A percentile compares a stretch with the other conserved stretches of the same genome.
Conservation (phyloP, 2,329 filamentous ascomycete genomes). For the Fusarium palustre region DNA sequence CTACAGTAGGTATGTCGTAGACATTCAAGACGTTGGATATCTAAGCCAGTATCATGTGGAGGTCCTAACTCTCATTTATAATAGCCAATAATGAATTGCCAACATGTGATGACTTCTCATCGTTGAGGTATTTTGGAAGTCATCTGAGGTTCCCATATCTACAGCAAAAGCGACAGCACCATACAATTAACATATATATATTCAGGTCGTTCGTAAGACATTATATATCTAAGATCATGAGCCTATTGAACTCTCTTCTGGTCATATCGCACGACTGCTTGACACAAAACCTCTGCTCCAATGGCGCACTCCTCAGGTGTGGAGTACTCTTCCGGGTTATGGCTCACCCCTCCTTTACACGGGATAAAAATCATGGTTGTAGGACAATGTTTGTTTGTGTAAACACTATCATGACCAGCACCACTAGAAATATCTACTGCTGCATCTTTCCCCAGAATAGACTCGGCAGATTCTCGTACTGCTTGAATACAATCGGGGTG, state of each 20-base stretch:
- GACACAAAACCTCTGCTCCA: slow-evolving; percentile 42
- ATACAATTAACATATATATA: too few species aligned
- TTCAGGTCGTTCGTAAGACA: too few species aligned
- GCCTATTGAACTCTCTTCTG: slow-evolving; percentile 24
- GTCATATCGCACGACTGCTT: slow-evolving; percentile 43
- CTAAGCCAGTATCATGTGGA: neutral
- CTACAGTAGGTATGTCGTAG: too few species aligned
- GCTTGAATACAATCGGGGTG: slow-evolving; percentile 73
- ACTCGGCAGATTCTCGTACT: slow-evolving; percentile 65
- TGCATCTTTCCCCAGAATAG: slow-evolving; percentile 51
- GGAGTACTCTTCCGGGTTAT: slow-evolving; percentile 45
- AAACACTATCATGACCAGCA: slow-evolving; percentile 52
- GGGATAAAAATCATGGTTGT: slow-evolving; percentile 53
- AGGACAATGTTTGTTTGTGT: slow-evolving; percentile 48
- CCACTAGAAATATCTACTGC: slow-evolving; percentile 51
- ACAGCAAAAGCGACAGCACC: neutral
- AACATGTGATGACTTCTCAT: neutral
- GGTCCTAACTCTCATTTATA: too few species aligned
- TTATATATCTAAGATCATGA: too few species aligned
- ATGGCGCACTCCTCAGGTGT: slow-evolving; percentile 49
- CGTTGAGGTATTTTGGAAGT: too few species aligned
- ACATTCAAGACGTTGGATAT: neutral
- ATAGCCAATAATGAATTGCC: too few species aligned
- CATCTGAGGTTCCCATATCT: neutral
- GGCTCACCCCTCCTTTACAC: slow-evolving; percentile 50